phyloP scores from a whole-genome alignment of 1,284 basidiomycete species.

The Flammula alnicola region DNA sequence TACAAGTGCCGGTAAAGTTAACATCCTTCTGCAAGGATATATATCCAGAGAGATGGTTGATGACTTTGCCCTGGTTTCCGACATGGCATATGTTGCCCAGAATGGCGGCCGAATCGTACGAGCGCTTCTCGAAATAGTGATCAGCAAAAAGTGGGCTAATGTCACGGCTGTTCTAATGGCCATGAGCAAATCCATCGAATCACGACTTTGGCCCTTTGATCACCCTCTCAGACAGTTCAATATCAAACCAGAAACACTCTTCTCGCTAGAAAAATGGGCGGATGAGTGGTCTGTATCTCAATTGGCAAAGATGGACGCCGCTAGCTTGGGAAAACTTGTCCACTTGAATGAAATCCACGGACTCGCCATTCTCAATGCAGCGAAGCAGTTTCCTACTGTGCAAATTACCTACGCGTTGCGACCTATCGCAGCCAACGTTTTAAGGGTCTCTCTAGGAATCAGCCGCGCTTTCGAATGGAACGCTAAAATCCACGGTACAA shows the following conservation, averaged over 20 bases:
- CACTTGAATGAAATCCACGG: slow-evolving; percentile 91
- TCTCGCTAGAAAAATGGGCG: slow-evolving; percentile 82
- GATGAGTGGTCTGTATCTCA: slow-evolving; percentile 85
- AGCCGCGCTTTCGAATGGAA: slow-evolving; percentile 86
- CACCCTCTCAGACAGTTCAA: slow-evolving; percentile 87
- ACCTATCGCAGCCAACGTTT: slow-evolving; percentile 84
- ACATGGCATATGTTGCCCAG: slow-evolving; percentile 91
- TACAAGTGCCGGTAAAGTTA: slow-evolving; percentile 88
- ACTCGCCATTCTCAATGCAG: slow-evolving; percentile 77
- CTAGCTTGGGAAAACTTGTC: slow-evolving; percentile 82
- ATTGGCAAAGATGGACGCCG: slow-evolving; percentile 74
- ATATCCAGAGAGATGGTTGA: slow-evolving; percentile 85
- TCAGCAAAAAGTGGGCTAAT: slow-evolving; percentile 91
- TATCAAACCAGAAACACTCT: slow-evolving; percentile 81
- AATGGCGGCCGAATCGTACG: slow-evolving; percentile 95
- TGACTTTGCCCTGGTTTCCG: slow-evolving; percentile 97
- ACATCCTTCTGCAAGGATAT: slow-evolving; percentile 92
- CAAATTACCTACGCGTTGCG: slow-evolving; percentile 73
- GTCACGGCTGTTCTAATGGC: slow-evolving; percentile 84
- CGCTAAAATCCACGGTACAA: slow-evolving; percentile 72
- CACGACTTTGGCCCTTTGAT: slow-evolving; percentile 94
- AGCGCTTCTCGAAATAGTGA: slow-evolving; percentile 91
- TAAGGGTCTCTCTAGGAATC: slow-evolving; percentile 77
- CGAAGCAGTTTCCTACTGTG: slow-evolving; percentile 85
- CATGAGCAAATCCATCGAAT: slow-evolving; percentile 93